These are phyloP conservation scores for Curvularia sp. DNA, from an alignment of 2,329 filamentous ascomycete genomes.

Conservation along the genomic window DNA sequence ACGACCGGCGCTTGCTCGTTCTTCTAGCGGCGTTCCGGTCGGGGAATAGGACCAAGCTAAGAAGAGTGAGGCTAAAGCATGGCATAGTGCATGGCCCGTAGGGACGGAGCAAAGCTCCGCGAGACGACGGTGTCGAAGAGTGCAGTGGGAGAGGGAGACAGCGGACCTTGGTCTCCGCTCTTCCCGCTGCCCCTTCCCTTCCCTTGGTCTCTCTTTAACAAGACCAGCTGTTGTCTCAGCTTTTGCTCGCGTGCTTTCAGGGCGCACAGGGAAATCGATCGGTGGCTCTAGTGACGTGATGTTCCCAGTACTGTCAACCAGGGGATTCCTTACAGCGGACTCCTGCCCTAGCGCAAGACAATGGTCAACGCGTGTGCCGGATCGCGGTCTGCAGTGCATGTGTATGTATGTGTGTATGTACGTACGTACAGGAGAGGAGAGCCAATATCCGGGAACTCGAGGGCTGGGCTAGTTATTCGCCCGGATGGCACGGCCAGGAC, in stretches of 20 bases:
- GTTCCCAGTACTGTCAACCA: background rate
- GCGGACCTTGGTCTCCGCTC: background rate
- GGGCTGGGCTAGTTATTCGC: background rate
- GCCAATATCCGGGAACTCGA: background rate
- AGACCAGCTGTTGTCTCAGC: background rate
- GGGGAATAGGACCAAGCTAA: background rate
- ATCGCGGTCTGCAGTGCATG: background rate
- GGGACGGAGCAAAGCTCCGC: background rate
- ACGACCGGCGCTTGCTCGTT: background rate
- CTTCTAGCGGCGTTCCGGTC: background rate
- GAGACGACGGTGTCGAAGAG: background rate
- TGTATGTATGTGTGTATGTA: too few relatives aligned
- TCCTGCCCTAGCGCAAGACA: background rate
- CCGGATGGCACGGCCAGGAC: background rate
- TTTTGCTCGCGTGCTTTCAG: background rate
- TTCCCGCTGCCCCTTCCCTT: too few relatives aligned
- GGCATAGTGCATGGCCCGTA: background rate
- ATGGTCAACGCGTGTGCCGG: background rate
- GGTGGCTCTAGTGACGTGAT: background rate
- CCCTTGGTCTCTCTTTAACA: background rate
- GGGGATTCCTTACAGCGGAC: too few relatives aligned
- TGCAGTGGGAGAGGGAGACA: background rate
- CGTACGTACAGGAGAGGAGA: background rate
- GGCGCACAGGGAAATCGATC: background rate
- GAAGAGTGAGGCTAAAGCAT: constrained; percentile 2